phyloP scores from a whole-genome alignment of 1,284 basidiomycete species.

The Trichosporon inkin region DNA sequence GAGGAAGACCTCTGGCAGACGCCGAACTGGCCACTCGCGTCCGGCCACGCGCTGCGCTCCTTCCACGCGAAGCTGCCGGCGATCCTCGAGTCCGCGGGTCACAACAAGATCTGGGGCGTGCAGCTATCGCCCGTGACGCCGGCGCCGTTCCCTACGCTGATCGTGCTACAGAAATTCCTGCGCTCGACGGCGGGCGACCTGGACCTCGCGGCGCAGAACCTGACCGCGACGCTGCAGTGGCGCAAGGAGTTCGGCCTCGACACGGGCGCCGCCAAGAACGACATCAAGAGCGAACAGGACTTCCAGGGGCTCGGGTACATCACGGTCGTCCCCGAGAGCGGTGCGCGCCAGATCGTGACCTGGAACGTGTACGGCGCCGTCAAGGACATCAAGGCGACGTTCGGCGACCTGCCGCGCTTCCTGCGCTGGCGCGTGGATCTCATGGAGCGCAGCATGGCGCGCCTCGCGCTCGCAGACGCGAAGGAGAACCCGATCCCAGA shows the following conservation, averaged over 20 bases:
- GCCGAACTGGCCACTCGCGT: slow-evolving; percentile 22
- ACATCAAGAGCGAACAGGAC: slow-evolving; percentile 4
- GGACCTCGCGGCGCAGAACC: slow-evolving; percentile 18
- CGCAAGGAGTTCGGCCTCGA: slow-evolving; percentile 29
- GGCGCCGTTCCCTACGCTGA: slow-evolving; percentile 21
- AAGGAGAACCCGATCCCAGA: slow-evolving; percentile 24
- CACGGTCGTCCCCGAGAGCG: slow-evolving; percentile 16
- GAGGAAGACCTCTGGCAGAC: background rate
- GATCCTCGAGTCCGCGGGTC: slow-evolving; percentile 22
- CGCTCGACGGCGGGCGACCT: slow-evolving; percentile 22
- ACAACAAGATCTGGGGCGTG: slow-evolving; percentile 30
- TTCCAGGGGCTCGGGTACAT: slow-evolving; percentile 32
- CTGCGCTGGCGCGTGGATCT: slow-evolving; percentile 31
- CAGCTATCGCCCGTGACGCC: slow-evolving; percentile 17
- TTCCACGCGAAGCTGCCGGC: slow-evolving; percentile 20
- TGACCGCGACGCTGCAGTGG: slow-evolving; percentile 28
- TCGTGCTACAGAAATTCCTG: slow-evolving; percentile 33
- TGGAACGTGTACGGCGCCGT: slow-evolving; percentile 35
- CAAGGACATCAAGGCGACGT: slow-evolving; percentile 24
- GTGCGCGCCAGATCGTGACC: slow-evolving; percentile 23
- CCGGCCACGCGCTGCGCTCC: slow-evolving; percentile 22
- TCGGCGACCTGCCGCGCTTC: slow-evolving; percentile 32
- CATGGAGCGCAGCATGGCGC: slow-evolving; percentile 25
- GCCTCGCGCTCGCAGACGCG: slow-evolving; percentile 24
- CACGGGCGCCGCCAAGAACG: background rate